Conservation (phyloP, 306 rosid species). For the Cucumis melo region DNA sequence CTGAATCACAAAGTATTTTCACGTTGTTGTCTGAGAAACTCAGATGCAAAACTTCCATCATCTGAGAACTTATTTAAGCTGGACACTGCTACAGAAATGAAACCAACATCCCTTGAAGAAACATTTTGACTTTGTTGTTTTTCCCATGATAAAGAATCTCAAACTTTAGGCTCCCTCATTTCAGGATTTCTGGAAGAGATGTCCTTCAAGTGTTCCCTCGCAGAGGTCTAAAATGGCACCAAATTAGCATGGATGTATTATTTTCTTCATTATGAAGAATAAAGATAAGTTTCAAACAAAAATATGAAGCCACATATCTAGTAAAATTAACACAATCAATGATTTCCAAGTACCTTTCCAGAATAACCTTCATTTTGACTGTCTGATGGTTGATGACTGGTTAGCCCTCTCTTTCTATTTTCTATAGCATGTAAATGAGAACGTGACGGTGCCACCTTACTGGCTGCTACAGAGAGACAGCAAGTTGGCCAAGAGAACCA, state of each 20-base stretch:
- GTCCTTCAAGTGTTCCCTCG: constrained; percentile 5
- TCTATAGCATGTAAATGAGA: constrained; percentile 76
- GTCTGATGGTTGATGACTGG: constrained; percentile 29
- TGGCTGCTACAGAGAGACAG: constrained; percentile 57
- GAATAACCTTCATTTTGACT: constrained; percentile 21
- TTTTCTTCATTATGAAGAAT: constrained; percentile 3
- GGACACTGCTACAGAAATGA: constrained; percentile 58
- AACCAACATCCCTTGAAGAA: constrained; percentile 31
- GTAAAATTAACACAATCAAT: not conserved
- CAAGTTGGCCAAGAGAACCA: constrained; percentile 69
- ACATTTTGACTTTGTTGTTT: constrained; percentile 30
- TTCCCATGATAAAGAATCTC: constrained; percentile 70
- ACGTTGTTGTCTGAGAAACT: constrained; percentile 20
- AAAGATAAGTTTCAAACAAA: not conserved
- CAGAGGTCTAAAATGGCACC: constrained; percentile 6
- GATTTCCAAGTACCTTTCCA: constrained; percentile 47
- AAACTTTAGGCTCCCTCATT: constrained; percentile 69
- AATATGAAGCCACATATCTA: not conserved
- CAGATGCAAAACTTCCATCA: constrained; percentile 60
- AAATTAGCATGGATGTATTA: not conserved
- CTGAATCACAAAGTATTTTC: constrained; percentile 22
- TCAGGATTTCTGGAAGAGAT: constrained; percentile 22
- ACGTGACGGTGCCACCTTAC: constrained; percentile 68
- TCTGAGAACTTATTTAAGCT: constrained; percentile 56
- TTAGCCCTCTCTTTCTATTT: constrained; percentile 47